Evolutionary conservation across 805 yeast genomes (phyloP), one percentile per base, ranked within the genome.

Genomic region (Nakazawaea anatomiae): DNA sequence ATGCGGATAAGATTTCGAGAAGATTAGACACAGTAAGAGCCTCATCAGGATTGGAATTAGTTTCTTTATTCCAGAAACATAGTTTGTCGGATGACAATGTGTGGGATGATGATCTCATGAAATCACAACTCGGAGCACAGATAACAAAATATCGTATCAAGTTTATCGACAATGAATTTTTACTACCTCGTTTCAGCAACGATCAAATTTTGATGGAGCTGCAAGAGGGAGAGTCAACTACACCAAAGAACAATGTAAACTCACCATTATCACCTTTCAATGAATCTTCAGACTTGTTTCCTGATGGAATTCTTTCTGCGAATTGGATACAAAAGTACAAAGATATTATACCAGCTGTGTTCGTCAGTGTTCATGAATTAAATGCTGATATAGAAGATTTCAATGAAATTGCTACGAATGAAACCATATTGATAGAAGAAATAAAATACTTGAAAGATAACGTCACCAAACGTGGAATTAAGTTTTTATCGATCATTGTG

Each of bases 311-410:
- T 1, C 58, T 79, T 32, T 68, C 76, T 1, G 55, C 60, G 1
- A 66, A 75, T 29, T 83, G 88, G 89, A 52, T 81, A 11, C 69
- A 71, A 36, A 82, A 80, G 57, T 79, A 82, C 57, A 64, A 67
- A 30, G 66, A 70, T n/a, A 50, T 65, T 3, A 41, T 69, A n/a
- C 87, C 88, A 0, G 56, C 75, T 1, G 72, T 76, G 0, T 71
- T 74, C 41, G 63, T 82, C 2, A 60, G 75, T 2, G 70, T 79
- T 38, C 72, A 73, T 56, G 73, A 73, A 46, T 53, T 77, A 11
- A 60, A 59, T 18, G 64, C 64, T 9, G 73, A 69, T 25, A 57
- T 60, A 4, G 53, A 58, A 1, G 65, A 64, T 29, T 50, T 40
- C 1, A 53, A 56, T 9, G 59, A 57, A 12, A 53, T 63, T 5